Evolutionary conservation across 2,329 filamentous ascomycete species (phyloP).

Genomic region (Metarhizium album): DNA sequence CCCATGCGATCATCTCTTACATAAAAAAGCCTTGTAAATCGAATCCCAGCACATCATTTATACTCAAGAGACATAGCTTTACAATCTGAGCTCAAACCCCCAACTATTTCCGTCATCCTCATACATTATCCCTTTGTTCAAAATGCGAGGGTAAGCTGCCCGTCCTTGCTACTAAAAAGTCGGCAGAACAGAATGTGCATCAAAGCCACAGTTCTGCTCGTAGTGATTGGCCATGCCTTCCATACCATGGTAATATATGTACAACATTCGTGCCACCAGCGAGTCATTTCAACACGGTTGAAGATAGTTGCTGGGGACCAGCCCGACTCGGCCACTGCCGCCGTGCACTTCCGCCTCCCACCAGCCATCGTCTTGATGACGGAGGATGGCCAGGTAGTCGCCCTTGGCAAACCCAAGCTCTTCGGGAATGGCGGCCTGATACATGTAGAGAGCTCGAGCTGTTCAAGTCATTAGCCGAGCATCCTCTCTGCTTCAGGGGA

Average conservation of each 20-base stretch:
- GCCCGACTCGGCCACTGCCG: slow-evolving; percentile 44
- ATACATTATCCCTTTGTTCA: neutral
- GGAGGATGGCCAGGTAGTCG: slow-evolving; percentile 77
- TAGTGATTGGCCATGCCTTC: neutral
- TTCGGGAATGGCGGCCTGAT: slow-evolving; percentile 88
- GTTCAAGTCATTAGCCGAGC: slow-evolving; percentile 4
- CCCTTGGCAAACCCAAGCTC: slow-evolving; percentile 89
- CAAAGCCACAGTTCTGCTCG: neutral
- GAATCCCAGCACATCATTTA: too few species aligned
- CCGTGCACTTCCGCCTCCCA: slow-evolving; percentile 94
- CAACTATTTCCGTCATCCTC: too few species aligned
- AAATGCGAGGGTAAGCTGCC: neutral
- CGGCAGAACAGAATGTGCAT: slow-evolving; percentile 2
- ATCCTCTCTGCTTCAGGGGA: slow-evolving; percentile 11
- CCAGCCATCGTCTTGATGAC: slow-evolving; percentile 96
- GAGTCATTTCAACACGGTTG: slow-evolving; percentile 33
- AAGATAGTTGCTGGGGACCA: slow-evolving; percentile 60
- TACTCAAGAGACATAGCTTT: too few species aligned
- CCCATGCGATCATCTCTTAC: too few species aligned
- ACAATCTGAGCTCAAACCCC: too few species aligned
- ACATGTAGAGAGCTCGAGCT: slow-evolving; percentile 93
- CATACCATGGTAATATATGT: slow-evolving; percentile 1
- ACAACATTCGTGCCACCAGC: slow-evolving; percentile 1
- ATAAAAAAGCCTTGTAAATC: too few species aligned
- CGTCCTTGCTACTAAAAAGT: neutral